Conservation (phyloP, 345 rosid genomes). For the Pugionium cornutum region DNA sequence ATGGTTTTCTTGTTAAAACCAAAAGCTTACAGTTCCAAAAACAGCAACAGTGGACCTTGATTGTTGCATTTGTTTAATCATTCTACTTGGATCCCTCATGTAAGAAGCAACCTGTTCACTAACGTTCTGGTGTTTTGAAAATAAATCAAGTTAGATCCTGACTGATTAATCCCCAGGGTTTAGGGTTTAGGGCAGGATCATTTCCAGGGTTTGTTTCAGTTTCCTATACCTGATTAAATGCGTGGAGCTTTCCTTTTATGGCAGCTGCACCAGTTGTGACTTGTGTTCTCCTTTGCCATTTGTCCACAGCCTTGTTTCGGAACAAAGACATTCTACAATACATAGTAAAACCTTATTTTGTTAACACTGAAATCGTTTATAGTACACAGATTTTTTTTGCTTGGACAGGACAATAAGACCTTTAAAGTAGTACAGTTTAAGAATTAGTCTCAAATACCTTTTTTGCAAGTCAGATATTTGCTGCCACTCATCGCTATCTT, state of each 20-base stretch:
- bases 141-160: constrained; percentile 25
- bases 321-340: constrained; percentile 61
- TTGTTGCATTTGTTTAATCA: constrained; percentile 95
- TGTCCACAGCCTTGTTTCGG: constrained; percentile 83
- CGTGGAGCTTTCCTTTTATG: constrained; percentile 75
- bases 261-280: constrained; percentile 94
- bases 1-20: neutral
- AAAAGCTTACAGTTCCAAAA: constrained; percentile 73
- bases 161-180: neutral
- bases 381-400: neutral
- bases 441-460: constrained; percentile 48
- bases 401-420: constrained; percentile 4
- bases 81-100: constrained; percentile 96
- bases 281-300: constrained; percentile 92
- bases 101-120: constrained; percentile 84
- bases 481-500: constrained; percentile 67
- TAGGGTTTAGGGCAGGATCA: neutral
- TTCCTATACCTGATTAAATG: constrained; percentile 85
- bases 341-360: constrained; percentile 11
- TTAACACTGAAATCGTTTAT: constrained; percentile 2
- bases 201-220: constrained; percentile 4
- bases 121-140: constrained; percentile 56
- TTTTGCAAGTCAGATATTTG: constrained; percentile 58
- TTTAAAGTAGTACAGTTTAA: neutral
- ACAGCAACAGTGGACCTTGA: constrained; percentile 61